Base-by-base conservation (phyloP, 1,284 basidiomycete species). In the Erythrobasidium hasegawianum region DNA sequence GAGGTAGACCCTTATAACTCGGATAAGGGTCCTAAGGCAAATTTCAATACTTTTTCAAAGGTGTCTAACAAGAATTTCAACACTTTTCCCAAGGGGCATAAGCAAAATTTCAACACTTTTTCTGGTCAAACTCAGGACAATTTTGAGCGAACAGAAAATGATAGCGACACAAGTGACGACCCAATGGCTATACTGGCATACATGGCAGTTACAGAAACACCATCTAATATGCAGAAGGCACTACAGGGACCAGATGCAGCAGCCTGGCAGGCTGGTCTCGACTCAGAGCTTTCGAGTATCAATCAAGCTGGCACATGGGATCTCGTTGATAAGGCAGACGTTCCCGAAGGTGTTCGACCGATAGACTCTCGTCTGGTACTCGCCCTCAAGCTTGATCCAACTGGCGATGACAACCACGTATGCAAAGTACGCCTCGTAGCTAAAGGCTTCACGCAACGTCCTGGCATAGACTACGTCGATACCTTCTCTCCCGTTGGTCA, bases 401-500 rank as follows among this genome's bases (percentile, higher is more conserved):
- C 57, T 20, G 57, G 57, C 9, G 57, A 40, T 8, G 5, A 60
- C 33, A 67, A 72, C 2, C 54, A 71, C 0, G 64, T 79, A n/a
- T 78, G 74, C 71, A 81, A 75, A 67, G 74, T 71, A 8, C 59
- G 74, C 2, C 49, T 75, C 4, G 71, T 74, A 10, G 75, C 75
- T 8, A 68, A 71, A 52, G 74, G 74, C 0, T 14, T 22, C 13
- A 67, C 60, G 2, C 80, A 81, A 59, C 65, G 77, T 1, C 75
- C 72, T 22, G 80, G 81, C 0, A 57, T 75, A n/a, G 79, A 83
- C 65, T 81, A 78, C 69, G 70, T 72, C 0, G 76, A 80, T 5
- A 82, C 81, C 0, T 80, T 78, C 64, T 77, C 81, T n/a, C 81
- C 81, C 0, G 80, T 79, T 0, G 75, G 75, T 0, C 75, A 76